Base-by-base conservation (phyloP, 2,329 filamentous ascomycete genomes). In the Ceratocystis destructans region DNA sequence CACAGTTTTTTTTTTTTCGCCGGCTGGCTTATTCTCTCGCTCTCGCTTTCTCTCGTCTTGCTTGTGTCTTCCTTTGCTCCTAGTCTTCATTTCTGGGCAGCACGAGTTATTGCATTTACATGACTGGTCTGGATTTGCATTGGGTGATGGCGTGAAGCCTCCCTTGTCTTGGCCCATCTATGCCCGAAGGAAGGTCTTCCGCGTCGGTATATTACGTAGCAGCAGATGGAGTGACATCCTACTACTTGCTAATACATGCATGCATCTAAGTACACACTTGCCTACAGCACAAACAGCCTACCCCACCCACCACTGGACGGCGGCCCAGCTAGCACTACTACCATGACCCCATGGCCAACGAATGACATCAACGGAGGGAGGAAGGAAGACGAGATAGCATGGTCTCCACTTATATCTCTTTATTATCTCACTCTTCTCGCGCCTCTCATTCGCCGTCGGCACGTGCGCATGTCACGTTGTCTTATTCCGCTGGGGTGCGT, bases 391-490 rank as follows among this genome's bases (percentile, higher is more conserved):
- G 17, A 50, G 48, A 50, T 12, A 50, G 22, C 48, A 25, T 10
- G 15, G 7, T 15, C 48, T n/a, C 48, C 48, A 61, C 55, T 20
- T 61, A 41, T 12, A 41, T 41, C 37, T 41, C 37, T 17, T n/a
- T 37, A 15, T 41, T 15, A 4, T 33, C 28, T 59, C 28, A 17
- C 28, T 61, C 33, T 61, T 41, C 37, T 41, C 37, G 37, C 37
- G 15, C 37, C 55, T 61, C 33, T 31, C 17, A 10, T 15, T 33
- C 37, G 37, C 37, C 37, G 5, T 41, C 25, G 22, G 33, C 33
- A 64, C 48, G 48, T 31, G 31, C 62, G n/a, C 17, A n/a, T n/a
- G 46, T 48, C 41, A 64, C 62, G 44, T 64, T 64, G 28, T 64
- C 37, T 46, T 20, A 4, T 31, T 41, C 3, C n/a, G 12, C 28